Evolutionary conservation across 2,329 filamentous ascomycete genomes (phyloP), one percentile per base, ranked within the genome.

Genomic region (Neocatenulostroma microsporum): DNA sequence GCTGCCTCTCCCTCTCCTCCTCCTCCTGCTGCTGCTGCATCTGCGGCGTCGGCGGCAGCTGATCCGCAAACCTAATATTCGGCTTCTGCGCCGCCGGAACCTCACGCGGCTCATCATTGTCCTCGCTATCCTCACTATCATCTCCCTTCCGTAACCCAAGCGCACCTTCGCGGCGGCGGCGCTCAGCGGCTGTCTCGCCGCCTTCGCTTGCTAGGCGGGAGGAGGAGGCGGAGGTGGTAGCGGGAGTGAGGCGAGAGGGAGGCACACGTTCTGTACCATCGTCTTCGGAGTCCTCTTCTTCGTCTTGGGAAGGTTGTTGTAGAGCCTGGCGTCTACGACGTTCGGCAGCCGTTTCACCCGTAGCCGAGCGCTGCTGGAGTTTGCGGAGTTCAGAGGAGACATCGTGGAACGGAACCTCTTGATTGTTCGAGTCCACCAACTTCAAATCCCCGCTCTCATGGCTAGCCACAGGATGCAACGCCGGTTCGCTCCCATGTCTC

Each of bases 171-270:
- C 84, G 74, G 36, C 84, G 69, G 25, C 82, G 72, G 39, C 80
- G 70, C 59, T 89, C 84, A 0, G 83, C 84, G 0, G 82, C 79
- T 0, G 82, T 87, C 61, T 88, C 84, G 21, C 68, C 21, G 66
- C 34, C 42, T 17, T 71, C 69, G 40, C 55, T 55, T 39, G 31
- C 17, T 21, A 21, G 14, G 32, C 24, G 27, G 14, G 4, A 5
- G 12, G 14, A n/a, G 18, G 26, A 9, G n/a, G 17, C 7, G 13
- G 30, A 14, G 19, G 9, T 15, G 33, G 37, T 38, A 39, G 14
- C n/a, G 3, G 42, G 29, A n/a, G n/a, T n/a, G n/a, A n/a, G n/a
- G n/a, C n/a, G n/a, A n/a, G n/a, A n/a, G 8, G 58, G 58, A 3
- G 60, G 60, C 9, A 61, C 47, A 13, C 59, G 51, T 30, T 60